Evolutionary conservation across 768 basidiomycete species (phyloP), one percentile per base, ranked within the genome.

Genomic region (Boletus vinaceobasis): DNA sequence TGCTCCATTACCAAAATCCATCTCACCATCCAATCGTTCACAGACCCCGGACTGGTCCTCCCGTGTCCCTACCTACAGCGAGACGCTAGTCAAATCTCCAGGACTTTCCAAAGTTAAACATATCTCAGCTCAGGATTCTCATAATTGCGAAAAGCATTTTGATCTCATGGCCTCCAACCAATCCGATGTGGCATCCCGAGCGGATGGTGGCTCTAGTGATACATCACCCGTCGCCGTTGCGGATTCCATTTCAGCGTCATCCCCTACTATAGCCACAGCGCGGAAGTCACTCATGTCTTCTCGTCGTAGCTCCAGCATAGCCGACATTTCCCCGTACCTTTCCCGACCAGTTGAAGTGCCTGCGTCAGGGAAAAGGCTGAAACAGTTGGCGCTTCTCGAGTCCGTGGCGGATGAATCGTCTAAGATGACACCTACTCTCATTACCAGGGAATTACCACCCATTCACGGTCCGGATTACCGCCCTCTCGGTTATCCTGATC

Each of bases 381-480:
- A 83, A 68, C 89, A 85, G 60, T 75, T 87, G 26, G 87, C 87
- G 2, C 74, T 90, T 55, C 73, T 89, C 11, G 87, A 90, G 65
- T 75, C 81, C 14, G 83, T 90, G 35, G 87, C 84, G 0, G 82
- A 85, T 61, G 88, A 91, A 66, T 88, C 89, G 5, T 85, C 84
- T 7, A 77, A 79, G 56, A 78, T 85, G 76, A 77, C 81, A 26
- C 77, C 81, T 54, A 72, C 64, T 53, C 66, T 71, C 53, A 60
- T 59, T 47, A 63, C 39, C 45, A 60, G 59, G 33, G 65, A 73
- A 29, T 57, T 71, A 21, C 59, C 71, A 21, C 46, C 55, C 7
- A 33, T 38, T 43, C 40, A 48, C 3, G 29, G 45, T 37, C 48
- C 37, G 7, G 60, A 62, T 45, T 39, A 11, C 23, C 39, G 7